Evolutionary conservation across 139 green algal species (phyloP), one percentile per base, ranked within the genome.

Genomic region (Volvox reticuliferus): DNA sequence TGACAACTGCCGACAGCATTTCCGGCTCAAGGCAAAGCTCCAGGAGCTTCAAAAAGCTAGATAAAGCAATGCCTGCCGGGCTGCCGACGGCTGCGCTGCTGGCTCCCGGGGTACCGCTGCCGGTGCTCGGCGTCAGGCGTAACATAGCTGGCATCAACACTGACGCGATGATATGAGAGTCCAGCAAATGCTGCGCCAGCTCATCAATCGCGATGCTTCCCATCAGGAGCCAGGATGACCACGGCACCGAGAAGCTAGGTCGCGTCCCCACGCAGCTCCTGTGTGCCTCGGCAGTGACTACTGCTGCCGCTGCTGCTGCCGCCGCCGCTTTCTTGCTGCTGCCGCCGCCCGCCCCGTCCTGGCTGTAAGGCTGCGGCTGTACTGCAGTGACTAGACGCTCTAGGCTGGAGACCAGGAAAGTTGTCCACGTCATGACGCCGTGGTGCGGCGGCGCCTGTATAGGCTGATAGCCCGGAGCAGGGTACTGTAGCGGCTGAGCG

Each of bases 401-500:
- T 65, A 98, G 44, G 95, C 95, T 97, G 77, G 55, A 67, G 18
- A 92, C 26, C 20, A 98, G 93, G 91, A 97, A 97, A 9, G 73
- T 16, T 0, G 92, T 94, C 12, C 73, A 50, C 0, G 65, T 67
- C n/a, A 81, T 26, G 24, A 86, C 68, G 12, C 44, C 69, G 0
- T 67, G 12, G 12, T 81, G 67, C 9, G 95, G 95, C 16, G 94
- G 36, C 36, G 68, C 83, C 83, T 98, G 94, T 75, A 99, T 77
- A 17, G 98, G 94, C 37, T 68, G 67, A 83, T 96, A 99, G 12
- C 96, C 98, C 0, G 92, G 68, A 5, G 97, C 88, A 0, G 98
- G 97, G 92, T 98, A 97, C 37, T 50, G 50, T 69, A 99, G 97
- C 14, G 97, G 97, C 36, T 86, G 82, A 1, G 36, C 84, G 35